phyloP scores from a whole-genome alignment of 345 rosid genomes.

The Toxicodendron radicans region DNA sequence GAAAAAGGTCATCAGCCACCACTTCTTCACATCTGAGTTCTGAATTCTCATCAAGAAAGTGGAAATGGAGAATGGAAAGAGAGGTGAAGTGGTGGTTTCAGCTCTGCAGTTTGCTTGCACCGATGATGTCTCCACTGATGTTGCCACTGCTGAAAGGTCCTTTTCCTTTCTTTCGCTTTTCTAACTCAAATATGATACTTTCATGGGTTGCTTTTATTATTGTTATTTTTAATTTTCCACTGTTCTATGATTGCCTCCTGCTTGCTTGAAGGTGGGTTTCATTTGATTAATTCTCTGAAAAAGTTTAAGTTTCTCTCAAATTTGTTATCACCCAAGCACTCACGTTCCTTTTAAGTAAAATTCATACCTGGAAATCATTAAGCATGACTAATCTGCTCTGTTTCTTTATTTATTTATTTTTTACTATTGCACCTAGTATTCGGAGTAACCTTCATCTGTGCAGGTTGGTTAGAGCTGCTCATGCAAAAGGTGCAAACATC shows the following conservation, averaged over 20 bases:
- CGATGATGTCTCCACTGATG: conserved; percentile 69
- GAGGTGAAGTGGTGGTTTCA: conserved; percentile 59
- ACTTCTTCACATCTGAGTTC: background rate
- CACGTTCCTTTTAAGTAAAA: too few species aligned
- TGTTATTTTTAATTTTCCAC: background rate
- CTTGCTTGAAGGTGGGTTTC: too few species aligned
- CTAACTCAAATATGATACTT: too few species aligned
- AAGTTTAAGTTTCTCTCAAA: too few species aligned
- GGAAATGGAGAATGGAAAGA: conserved; percentile 33
- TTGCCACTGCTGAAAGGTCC: conserved; percentile 77
- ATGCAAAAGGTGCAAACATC: conserved; percentile 71
- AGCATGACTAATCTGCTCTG: background rate
- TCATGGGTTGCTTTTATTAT: too few species aligned
- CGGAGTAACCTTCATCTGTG: conserved; percentile 14
- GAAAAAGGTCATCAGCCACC: background rate
- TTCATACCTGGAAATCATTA: too few species aligned
- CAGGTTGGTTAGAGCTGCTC: conserved; percentile 78
- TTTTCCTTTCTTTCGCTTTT: background rate
- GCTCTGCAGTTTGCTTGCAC: conserved; percentile 85
- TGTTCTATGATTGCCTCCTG: too few species aligned
- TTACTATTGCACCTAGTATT: background rate
- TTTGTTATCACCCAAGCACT: too few species aligned
- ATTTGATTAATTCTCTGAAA: too few species aligned
- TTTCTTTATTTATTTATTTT: too few species aligned
- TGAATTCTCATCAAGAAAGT: background rate